Base-by-base conservation (phyloP, 2,329 filamentous ascomycete species). In the Pseudocercospora macadamiae region DNA sequence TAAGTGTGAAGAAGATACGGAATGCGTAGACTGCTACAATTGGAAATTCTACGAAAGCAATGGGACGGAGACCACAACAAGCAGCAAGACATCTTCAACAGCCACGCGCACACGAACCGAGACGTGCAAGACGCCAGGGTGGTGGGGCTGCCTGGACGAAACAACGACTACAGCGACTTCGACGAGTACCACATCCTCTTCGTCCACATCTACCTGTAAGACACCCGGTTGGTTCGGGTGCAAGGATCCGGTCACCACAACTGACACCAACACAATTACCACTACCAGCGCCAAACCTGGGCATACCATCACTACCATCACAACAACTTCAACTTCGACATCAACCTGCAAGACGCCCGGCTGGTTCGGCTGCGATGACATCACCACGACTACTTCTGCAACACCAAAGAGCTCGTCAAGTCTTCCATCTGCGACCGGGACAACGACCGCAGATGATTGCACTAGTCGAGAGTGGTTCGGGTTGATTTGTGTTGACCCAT, bases 1-100 rank as follows among this genome's bases (percentile, higher is more conserved):
- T 0, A 78, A 84, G 64, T 97, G 95, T 75, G 83, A 83, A 54
- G 81, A 83, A 26, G 93, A 93, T 5, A 82, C 86, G 53, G 81
- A 86, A 64, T 97, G 95, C 72, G 86, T 89, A 37, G 95, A 99
- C 73, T 97, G 93, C 70, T 90, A 86, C 58, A 87, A 89, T 56
- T 97, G 95, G 95, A 96, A 96, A 70, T 96, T 92, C 80, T 96
- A 91, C 71, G 89, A 93, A 74, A 96, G 92, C 73, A 97, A 97
- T 72, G 89, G 89, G 26, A 95, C 90, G 1, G 89, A 93, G 1
- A 91, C 87, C 0, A 89, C 88, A 5, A 73, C 73, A 0, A 80
- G 85, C 1, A 80, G 78, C 2, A 81, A 82, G 0, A 83, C 83
- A 1, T 82, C 83, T 1, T 66, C 73, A 0, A 73, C 72, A 4